Base-by-base conservation (phyloP, 2,329 filamentous ascomycete genomes). In the Aspergillus nomiae region DNA sequence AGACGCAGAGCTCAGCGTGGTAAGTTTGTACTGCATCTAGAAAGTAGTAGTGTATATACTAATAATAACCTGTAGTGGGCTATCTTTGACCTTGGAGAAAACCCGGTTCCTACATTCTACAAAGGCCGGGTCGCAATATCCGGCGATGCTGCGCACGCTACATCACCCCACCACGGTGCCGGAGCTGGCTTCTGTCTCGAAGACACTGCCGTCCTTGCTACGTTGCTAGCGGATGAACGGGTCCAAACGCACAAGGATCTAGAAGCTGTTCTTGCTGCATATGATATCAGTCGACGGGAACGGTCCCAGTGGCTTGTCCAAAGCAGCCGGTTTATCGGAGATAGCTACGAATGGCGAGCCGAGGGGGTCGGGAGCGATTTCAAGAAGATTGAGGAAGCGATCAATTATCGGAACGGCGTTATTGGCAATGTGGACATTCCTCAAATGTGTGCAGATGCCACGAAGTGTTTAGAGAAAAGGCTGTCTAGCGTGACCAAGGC, bases 121-220 rank as follows among this genome's bases (percentile, higher is more conserved):
- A 73, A 77, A 63, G 71, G 70, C 56, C 70, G 71, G 9, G 61
- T 80, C 8, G 71, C 69, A 16, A 72, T 81, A 43, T 66, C 75
- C 36, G 79, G 79, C 21, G 78, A 81, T 60, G 77, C 79, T 2
- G 78, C 78, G 6, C 79, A 81, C 63, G 79, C 79, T 0, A 79
- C 78, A 1, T 74, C 73, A 0, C 80, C 80, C 4, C 79, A 81
- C 62, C 79, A 81, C 58, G 80, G 80, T 21, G 71, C 74, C 4
- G 76, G 75, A 7, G 76, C 76, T 1, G 74, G 75, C 3, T 69
- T 76, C 59, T 74, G 73, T 58, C 71, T 75, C 43, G 75, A 76
- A 60, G 75, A 77, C 57, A 71, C 68, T 3, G 70, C 70, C 11
- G 69, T 76, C 3, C 65, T 77, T 34, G 70, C 72, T 1, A 60